Evolutionary conservation across 164 flowering plant genomes (phyloP).

Genomic region (Hamamelis virginiana): DNA sequence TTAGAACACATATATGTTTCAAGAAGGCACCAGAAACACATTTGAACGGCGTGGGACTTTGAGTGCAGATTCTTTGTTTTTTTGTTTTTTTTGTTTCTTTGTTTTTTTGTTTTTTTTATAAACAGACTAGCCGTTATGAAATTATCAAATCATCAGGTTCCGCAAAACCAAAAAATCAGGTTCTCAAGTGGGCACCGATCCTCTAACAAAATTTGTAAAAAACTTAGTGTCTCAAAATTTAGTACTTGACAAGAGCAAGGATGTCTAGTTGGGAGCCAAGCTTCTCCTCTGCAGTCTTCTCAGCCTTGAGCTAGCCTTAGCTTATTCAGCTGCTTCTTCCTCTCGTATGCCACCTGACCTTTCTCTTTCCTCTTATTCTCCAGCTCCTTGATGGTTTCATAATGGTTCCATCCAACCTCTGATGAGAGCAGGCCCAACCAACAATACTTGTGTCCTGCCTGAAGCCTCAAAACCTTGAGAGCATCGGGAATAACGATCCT

Average conservation of each 20-base stretch:
- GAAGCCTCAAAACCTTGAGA: conserved; percentile 93
- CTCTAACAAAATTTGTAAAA: conserved; percentile 5
- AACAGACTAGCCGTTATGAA: not conserved
- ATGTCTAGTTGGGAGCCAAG: conserved; percentile 40
- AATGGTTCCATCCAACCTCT: conserved; percentile 92
- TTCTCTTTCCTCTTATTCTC: conserved; percentile 63
- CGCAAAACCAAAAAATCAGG: not conserved
- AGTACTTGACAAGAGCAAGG: conserved; percentile 36
- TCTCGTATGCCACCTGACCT: conserved; percentile 46
- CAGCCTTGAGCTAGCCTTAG: conserved; percentile 35
- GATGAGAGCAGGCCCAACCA: conserved; percentile 68
- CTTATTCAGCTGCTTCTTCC: conserved; percentile 44
- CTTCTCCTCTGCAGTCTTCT: conserved; percentile 41
- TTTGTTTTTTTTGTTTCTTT: no score
- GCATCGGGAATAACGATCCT: conserved; percentile 93
- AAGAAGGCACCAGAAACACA: no score
- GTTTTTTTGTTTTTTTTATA: no score
- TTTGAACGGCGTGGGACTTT: no score
- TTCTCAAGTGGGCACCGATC: not conserved
- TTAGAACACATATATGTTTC: no score
- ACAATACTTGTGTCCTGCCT: conserved; percentile 88
- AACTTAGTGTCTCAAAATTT: conserved; percentile 5
- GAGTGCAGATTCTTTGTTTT: no score
- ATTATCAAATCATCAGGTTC: not conserved
- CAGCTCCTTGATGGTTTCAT: conserved; percentile 73